These are phyloP conservation scores for Nosema muscidifuracis DNA, from an alignment of 371 early-diverging fungal species.

Conservation along the genomic window DNA sequence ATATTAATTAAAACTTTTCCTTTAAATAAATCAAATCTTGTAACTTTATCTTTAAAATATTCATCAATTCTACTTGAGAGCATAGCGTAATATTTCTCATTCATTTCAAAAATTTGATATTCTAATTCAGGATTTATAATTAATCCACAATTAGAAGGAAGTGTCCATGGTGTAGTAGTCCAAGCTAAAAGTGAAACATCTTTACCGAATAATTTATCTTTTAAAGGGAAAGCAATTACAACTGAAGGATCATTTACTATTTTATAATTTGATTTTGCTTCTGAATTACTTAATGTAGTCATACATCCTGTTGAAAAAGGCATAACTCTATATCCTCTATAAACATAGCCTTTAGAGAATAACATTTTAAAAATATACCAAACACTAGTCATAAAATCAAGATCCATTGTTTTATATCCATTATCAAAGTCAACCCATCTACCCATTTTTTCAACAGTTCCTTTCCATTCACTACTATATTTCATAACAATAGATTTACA, in stretches of 20 bases:
- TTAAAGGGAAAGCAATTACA: slow-evolving; percentile 83
- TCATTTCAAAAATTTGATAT: slow-evolving; percentile 83
- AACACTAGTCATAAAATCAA: slow-evolving; percentile 88
- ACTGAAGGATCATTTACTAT: slow-evolving; percentile 90
- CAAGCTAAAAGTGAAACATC: slow-evolving; percentile 78
- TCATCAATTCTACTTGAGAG: slow-evolving; percentile 24
- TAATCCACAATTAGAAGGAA: slow-evolving; percentile 88
- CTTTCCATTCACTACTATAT: slow-evolving; percentile 89
- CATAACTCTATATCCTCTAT: slow-evolving; percentile 93
- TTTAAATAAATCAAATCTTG: slow-evolving; percentile 64
- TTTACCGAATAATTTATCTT: slow-evolving; percentile 67
- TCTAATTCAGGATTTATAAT: slow-evolving; percentile 83
- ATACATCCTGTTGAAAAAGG: slow-evolving; percentile 91
- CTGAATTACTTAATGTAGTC: slow-evolving; percentile 97
- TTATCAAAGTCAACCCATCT: slow-evolving; percentile 99
- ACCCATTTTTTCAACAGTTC: slow-evolving; percentile 88
- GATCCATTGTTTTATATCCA: slow-evolving; percentile 94
- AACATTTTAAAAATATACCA: slow-evolving; percentile 99
- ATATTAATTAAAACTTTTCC: slow-evolving; percentile 77
- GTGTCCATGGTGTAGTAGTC: slow-evolving; percentile 99
- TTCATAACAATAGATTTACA: slow-evolving; percentile 96
- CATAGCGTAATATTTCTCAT: slow-evolving; percentile 49
- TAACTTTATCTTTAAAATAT: slow-evolving; percentile 53
- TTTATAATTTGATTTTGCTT: slow-evolving; percentile 96
- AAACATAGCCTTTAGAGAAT: slow-evolving; percentile 85